A percentile compares a stretch with the other conserved stretches of the same genome.
phyloP scores from a whole-genome alignment of 192 early-diverging fungal species.

The Phycomyces blakesleeanus region DNA sequence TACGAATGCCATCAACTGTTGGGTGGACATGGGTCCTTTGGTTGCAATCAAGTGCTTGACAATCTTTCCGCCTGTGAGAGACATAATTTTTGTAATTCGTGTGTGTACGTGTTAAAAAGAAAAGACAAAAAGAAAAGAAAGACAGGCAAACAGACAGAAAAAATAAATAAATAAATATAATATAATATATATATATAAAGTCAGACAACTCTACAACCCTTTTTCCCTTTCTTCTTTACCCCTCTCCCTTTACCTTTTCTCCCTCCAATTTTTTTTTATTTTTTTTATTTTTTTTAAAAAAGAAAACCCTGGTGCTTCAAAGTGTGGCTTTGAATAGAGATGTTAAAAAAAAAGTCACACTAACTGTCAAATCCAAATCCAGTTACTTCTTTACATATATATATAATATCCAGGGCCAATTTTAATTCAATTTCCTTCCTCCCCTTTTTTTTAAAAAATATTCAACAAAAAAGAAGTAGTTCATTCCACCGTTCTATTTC shows the following conservation, averaged over 20 bases:
- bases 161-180: too few species aligned
- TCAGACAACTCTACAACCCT: too few species aligned
- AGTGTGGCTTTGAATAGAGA: background rate
- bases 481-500: background rate
- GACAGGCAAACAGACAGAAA: too few species aligned
- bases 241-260: background rate
- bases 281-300: too few species aligned
- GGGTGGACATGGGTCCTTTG: constrained; percentile 27
- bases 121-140: too few species aligned
- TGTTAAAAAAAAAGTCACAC: background rate
- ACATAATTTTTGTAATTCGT: too few species aligned
- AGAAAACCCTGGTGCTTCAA: background rate
- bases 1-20: background rate
- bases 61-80: constrained; percentile 20
- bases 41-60: constrained; percentile 20
- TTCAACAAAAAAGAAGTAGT: background rate
- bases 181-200: too few species aligned
- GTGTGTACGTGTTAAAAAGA: background rate
- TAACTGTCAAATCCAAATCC: background rate
- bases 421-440: too few species aligned
- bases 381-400: too few species aligned
- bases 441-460: background rate
- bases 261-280: background rate
- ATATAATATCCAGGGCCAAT: too few species aligned
- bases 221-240: too few species aligned